Conservation (phyloP, 2,329 filamentous ascomycete genomes). For the Grosmannia huntii region DNA sequence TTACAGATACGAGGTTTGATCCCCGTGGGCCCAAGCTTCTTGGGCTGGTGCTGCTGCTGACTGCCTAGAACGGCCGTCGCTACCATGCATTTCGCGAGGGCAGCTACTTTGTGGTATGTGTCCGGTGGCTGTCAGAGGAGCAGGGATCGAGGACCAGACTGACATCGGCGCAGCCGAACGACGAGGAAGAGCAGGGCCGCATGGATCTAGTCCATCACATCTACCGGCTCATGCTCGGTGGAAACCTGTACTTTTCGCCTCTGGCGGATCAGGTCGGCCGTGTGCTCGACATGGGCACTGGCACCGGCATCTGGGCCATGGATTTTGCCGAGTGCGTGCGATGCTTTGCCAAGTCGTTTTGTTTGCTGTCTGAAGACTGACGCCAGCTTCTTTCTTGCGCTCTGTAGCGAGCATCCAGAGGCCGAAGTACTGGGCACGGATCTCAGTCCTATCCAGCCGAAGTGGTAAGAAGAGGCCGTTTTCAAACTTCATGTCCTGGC, state of each 20-base stretch:
- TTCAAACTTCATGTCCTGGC: too few species aligned
- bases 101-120: neutral
- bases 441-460: constrained; percentile 20
- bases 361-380: neutral
- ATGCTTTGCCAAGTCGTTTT: neutral
- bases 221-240: constrained; percentile 30
- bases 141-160: neutral
- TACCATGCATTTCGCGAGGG: constrained; percentile 2
- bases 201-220: constrained; percentile 12
- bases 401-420: constrained; percentile 14
- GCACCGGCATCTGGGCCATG: constrained; percentile 49
- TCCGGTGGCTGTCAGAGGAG: neutral
- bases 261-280: neutral
- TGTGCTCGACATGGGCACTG: constrained; percentile 17
- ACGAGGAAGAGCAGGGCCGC: constrained; percentile 1
- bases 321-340: constrained; percentile 9
- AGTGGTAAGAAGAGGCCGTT: constrained; percentile 8
- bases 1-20: neutral
- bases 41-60: neutral
- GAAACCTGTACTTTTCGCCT: neutral
- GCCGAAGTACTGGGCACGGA: constrained; percentile 32
- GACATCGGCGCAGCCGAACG: neutral
- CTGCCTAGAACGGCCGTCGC: neutral
- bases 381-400: neutral
- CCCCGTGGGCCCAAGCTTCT: too few species aligned